Conservation (phyloP, 305 asterid genomes). For the Lippia alba region DNA sequence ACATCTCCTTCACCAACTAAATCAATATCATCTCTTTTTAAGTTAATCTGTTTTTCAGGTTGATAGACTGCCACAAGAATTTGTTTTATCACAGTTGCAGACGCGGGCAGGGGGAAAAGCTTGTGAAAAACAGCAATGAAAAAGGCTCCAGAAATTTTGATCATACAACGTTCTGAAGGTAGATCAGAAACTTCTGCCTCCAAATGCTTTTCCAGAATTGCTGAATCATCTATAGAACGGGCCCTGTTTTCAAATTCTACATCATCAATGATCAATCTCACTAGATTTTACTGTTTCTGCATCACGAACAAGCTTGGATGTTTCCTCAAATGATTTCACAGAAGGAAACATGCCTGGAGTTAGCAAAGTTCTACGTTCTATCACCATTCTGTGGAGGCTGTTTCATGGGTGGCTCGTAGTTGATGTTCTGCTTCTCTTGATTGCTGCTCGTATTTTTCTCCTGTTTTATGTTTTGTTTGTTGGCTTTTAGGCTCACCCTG, state of each 20-base stretch:
- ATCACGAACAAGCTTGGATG: conserved; percentile 50
- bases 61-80: conserved; percentile 35
- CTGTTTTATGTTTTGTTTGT: no score
- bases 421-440: no score
- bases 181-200: conserved; percentile 77
- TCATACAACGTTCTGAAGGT: conserved; percentile 92
- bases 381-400: no score
- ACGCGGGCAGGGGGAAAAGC: conserved; percentile 59
- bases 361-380: conserved; percentile 66
- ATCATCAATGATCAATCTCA: conserved; percentile 40
- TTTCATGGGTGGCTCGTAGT: no score
- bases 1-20: conserved; percentile 35
- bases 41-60: conserved; percentile 41
- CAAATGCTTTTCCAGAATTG: conserved; percentile 37
- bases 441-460: no score
- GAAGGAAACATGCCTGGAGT: conserved; percentile 94
- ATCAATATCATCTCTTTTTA: conserved; percentile 40
- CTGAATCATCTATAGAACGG: conserved; percentile 40
- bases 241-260: conserved; percentile 41
- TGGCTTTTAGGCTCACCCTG: no score
- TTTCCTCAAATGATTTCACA: conserved; percentile 60
- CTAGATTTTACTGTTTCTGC: conserved; percentile 35
- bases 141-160: conserved; percentile 96
- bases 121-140: conserved; percentile 90
- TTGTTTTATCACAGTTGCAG: conserved; percentile 46